Base-by-base conservation (phyloP, 2,329 filamentous ascomycete genomes). In the Alternaria sp. region DNA sequence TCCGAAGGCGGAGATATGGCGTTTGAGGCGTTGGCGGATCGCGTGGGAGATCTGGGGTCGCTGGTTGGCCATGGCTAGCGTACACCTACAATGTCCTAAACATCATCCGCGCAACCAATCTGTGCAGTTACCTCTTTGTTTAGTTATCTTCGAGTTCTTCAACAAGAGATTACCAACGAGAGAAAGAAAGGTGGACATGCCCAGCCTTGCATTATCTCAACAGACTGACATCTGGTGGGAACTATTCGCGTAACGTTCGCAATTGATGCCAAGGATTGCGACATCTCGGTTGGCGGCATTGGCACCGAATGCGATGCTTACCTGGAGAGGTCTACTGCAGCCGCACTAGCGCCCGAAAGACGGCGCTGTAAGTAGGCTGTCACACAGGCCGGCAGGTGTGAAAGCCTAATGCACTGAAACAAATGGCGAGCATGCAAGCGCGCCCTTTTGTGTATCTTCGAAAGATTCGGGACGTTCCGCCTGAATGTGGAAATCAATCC, bases 1-100 rank as follows among this genome's bases (percentile, higher is more conserved):
- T 43, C 47, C 50, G 61, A 44, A 51, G 57, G 65, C 52, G 55
- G 62, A 61, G 58, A 61, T 49, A 58, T 63, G 66, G 66, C 68
- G 62, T 66, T 53, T 7, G 50, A 43, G 44, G 60, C 60, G 60
- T 46, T 40, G 23, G 25, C 8, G 23, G 17, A 28, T 40, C 15
- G 60, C 40, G 40, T 62, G 60, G 55, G 49, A 49, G 25, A 59
- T 44, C 30, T 19, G 15, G 43, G 49, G 10, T 52, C 17, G 45
- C 59, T 63, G 62, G 59, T 65, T 62, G 62, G 59, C 19, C 44
- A 23, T 19, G 17, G 15, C 13, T 17, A 30, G 21, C 23, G 15
- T 44, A 40, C 15, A 36, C 15, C 46, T n/a, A 21, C 17, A n/a
- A 32, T 13, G 19, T 13, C 55, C 11, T 7, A 44, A 5, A 32